Percentiles rank a stretch among this genome's conserved stretches.
These are phyloP conservation scores for Avena insularis DNA, from an alignment of 176 grass and related monocot species.

Conservation along the genomic window DNA sequence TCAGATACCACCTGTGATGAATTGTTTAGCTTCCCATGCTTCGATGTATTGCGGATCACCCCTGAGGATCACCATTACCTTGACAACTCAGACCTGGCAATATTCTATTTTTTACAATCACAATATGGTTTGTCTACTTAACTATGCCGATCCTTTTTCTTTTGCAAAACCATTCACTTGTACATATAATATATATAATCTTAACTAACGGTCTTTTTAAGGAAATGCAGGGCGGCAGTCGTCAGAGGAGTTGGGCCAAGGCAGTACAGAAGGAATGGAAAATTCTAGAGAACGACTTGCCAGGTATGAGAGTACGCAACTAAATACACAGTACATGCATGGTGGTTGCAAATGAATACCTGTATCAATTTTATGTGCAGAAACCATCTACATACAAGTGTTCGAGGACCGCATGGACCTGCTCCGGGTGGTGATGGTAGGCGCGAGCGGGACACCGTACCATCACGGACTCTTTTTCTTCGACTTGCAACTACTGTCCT, in stretches of 20 bases:
- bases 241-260: neutral
- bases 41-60: neutral
- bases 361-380: neutral
- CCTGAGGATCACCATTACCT: neutral
- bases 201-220: neutral
- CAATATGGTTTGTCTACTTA: too few relatives aligned
- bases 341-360: neutral
- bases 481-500: neutral
- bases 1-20: neutral
- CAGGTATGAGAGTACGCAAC: neutral
- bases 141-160: too few relatives aligned
- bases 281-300: neutral
- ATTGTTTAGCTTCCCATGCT: neutral
- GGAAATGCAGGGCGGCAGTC: neutral
- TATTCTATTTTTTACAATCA: neutral
- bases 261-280: slow-evolving; percentile 33
- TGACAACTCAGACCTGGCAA: neutral
- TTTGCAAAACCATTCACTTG: neutral
- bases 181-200: too few relatives aligned
- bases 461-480: slow-evolving; percentile 39
- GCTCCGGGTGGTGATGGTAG: slow-evolving; percentile 19
- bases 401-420: slow-evolving; percentile 46
- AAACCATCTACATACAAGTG: neutral
- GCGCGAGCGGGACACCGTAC: slow-evolving; percentile 8
- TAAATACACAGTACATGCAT: neutral